Conservation (phyloP, 1,284 basidiomycete species). For the Coriolopsis trogii region DNA sequence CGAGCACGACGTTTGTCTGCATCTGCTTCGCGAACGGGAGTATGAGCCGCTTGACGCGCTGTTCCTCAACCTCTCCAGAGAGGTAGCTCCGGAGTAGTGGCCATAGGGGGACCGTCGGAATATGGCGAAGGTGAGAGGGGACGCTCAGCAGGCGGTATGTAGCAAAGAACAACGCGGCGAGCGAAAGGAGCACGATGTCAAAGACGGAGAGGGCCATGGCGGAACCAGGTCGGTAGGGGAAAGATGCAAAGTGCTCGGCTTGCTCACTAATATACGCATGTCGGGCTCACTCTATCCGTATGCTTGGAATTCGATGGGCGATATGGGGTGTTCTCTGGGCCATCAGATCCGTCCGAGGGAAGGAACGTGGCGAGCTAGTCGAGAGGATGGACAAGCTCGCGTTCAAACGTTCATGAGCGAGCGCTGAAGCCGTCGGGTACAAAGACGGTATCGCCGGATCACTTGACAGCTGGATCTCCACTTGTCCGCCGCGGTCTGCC, state of each 20-base stretch:
- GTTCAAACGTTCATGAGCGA: too few species aligned
- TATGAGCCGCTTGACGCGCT: conserved; percentile 24
- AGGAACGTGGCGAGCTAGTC: too few species aligned
- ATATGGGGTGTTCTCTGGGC: too few species aligned
- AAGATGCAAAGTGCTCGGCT: not conserved
- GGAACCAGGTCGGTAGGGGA: not conserved
- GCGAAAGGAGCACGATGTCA: conserved; percentile 4
- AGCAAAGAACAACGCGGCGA: not conserved
- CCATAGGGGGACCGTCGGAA: conserved; percentile 25
- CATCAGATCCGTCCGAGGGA: too few species aligned
- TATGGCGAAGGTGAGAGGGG: conserved; percentile 25
- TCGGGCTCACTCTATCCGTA: too few species aligned
- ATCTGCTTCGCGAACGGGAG: conserved; percentile 26
- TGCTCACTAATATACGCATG: too few species aligned
- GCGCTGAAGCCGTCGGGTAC: too few species aligned
- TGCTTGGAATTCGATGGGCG: too few species aligned
- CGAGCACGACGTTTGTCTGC: conserved; percentile 24
- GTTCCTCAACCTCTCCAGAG: conserved; percentile 25
- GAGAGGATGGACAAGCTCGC: too few species aligned
- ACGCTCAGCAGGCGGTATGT: conserved; percentile 14
- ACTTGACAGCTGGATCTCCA: too few species aligned
- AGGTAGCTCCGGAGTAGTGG: conserved; percentile 27
- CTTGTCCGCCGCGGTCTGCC: too few species aligned
- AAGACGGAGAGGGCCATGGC: conserved; percentile 2
- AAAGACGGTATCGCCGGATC: too few species aligned